phyloP scores from a whole-genome alignment of 148 eudicot species.

The Nyssa sinensis region DNA sequence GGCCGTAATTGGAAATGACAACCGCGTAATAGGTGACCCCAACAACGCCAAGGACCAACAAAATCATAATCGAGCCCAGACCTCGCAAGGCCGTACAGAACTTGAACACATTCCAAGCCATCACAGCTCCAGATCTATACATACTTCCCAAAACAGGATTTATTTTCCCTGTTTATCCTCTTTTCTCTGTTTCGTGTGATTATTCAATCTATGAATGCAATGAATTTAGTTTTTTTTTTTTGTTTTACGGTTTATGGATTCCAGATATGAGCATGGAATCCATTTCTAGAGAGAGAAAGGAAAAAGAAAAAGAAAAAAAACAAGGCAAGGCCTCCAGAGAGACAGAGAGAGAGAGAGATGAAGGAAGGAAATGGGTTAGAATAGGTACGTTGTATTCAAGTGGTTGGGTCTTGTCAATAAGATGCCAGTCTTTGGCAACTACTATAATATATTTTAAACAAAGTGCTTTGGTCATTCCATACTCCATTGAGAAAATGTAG shows the following conservation, averaged over 20 bases:
- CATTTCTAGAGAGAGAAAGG: neutral
- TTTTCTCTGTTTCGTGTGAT: neutral
- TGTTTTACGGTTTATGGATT: neutral
- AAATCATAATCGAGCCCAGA: conserved; percentile 93
- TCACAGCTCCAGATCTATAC: conserved; percentile 87
- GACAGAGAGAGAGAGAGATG: neutral
- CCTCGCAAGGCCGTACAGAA: conserved; percentile 88
- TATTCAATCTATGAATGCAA: neutral
- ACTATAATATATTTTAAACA: no score
- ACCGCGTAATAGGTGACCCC: conserved; percentile 92
- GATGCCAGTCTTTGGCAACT: no score
- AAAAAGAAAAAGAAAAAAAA: neutral
- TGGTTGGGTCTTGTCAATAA: no score
- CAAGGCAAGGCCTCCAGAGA: neutral
- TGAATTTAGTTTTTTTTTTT: neutral
- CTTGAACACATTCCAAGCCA: conserved; percentile 98
- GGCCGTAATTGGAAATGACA: conserved; percentile 72
- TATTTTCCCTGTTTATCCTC: neutral
- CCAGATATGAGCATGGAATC: neutral
- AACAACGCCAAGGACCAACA: conserved; percentile 78
- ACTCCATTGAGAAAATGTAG: no score
- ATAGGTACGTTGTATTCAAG: no score
- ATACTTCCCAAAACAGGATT: neutral
- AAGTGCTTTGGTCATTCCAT: no score
- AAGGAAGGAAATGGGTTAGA: neutral